Percentiles rank a stretch among this genome's conserved stretches.
Conservation (phyloP, 2,329 filamentous ascomycete species). For the Aspergillus nomiae region DNA sequence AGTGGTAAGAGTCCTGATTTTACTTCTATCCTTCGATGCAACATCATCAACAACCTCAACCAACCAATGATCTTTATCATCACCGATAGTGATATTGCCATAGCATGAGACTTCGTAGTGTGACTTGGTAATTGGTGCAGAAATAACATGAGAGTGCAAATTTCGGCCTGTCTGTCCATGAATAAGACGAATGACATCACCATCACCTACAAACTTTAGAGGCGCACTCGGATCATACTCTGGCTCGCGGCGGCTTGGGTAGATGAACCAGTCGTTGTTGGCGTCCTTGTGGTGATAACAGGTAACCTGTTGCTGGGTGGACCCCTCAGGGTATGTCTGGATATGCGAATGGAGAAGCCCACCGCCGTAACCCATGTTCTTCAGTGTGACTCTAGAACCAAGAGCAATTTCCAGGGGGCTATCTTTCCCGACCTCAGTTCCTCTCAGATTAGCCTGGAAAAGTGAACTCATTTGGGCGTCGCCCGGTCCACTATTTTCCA, state of each 20-base stretch:
- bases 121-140: conserved; percentile 84
- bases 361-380: conserved; percentile 99
- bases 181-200: conserved; percentile 78
- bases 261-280: conserved; percentile 99
- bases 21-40: conserved; percentile 80
- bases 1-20: conserved; percentile 87
- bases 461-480: conserved; percentile 99
- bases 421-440: conserved; percentile 90
- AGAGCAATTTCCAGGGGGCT: conserved; percentile 89
- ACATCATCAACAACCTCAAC: conserved; percentile 91
- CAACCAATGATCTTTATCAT: conserved; percentile 97
- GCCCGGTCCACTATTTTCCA: conserved; percentile 90
- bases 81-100: conserved; percentile 90
- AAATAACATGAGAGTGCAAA: conserved; percentile 88
- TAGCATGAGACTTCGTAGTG: conserved; percentile 95
- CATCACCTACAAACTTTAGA: conserved; percentile 74
- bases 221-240: conserved; percentile 73
- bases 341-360: conserved; percentile 95
- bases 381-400: conserved; percentile 87
- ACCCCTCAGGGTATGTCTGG: conserved; percentile 94
- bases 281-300: conserved; percentile 99
- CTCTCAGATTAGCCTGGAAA: conserved; percentile 94
- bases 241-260: conserved; percentile 79
- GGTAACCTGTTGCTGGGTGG: conserved; percentile 91
- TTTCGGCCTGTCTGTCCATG: conserved; percentile 96